Evolutionary conservation across 1,139 yeast species (phyloP), one percentile per base, ranked within the genome.

Genomic region (Geotrichum cucujoidarum): DNA sequence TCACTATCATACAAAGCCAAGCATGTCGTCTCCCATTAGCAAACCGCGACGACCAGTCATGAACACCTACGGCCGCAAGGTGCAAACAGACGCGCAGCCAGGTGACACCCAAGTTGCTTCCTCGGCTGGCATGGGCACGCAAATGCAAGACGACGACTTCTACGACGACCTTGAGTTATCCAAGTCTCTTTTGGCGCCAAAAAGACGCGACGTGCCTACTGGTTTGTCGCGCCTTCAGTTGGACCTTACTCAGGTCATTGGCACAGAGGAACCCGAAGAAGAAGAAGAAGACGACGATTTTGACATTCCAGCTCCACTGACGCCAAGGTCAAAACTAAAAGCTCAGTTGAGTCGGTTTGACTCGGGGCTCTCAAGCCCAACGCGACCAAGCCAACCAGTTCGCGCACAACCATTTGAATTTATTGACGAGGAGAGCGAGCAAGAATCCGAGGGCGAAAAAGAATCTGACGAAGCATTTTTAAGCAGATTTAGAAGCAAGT

Each of bases 401-500:
- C 5, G 29, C 33, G 35, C 13, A 30, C 40, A 37, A 6, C 38
- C 43, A 1, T 43, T 37, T 27, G 10, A 14, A 3, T 25, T 36
- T 5, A 29, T 36, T 13, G 41, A 34, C 8, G 35, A 22, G 3
- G 45, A 46, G 7, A 31, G 31, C 4, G 36, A 36, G 14, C 18
- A 18, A 14, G 40, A 35, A 7, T 18, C 27, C n/a, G 48, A 45
- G 16, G 25, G 31, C 22, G 46, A 38, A 5, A 39, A 43, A 20
- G 43, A 31, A n/a, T 17, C 20, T 27, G 48, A 45, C 17, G 48
- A 45, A 4, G 50, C 42, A 4, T 47, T 47, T 30, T 22, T 47
- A 38, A 43, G 38, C 27, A 39, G 45, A 14, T 47, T 47, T 43
- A 29, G 40, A 33, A 27, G 13, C 11, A 36, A 47, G 14, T 30